Conservation (phyloP, 495 filamentous ascomycete genomes). For the Neurospora sp. region DNA sequence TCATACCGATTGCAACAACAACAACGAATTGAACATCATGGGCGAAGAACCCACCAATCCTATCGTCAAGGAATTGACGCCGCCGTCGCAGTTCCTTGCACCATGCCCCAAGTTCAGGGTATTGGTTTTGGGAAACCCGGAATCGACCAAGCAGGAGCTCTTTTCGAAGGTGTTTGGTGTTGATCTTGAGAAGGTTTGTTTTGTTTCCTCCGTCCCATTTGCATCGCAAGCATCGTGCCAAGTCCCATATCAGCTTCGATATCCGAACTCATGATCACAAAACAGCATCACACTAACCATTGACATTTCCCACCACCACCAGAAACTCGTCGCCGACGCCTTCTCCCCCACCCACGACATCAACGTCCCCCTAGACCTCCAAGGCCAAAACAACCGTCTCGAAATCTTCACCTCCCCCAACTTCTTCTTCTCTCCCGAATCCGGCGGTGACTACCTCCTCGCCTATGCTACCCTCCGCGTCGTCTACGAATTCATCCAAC, state of each 20-base stretch:
- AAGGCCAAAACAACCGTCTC: slow-evolving; percentile 16
- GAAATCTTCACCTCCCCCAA: slow-evolving; percentile 18
- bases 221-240: too few relatives aligned
- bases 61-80: slow-evolving; percentile 7
- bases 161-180: slow-evolving; percentile 20
- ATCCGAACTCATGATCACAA: too few relatives aligned
- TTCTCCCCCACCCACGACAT: slow-evolving; percentile 15
- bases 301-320: too few relatives aligned
- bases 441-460: background rate
- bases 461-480: background rate
- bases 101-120: slow-evolving; percentile 20
- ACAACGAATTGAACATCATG: background rate
- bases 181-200: slow-evolving; percentile 16
- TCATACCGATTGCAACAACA: background rate
- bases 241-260: too few relatives aligned
- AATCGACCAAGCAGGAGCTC: slow-evolving; percentile 21
- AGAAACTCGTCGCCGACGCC: slow-evolving; percentile 15
- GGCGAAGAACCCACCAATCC: background rate
- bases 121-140: slow-evolving; percentile 20
- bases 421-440: slow-evolving; percentile 7
- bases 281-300: background rate
- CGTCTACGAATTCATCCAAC: background rate
- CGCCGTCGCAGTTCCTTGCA: slow-evolving; percentile 12
- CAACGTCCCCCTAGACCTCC: slow-evolving; percentile 12
- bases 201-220: too few relatives aligned